These are phyloP conservation scores for Rutstroemia sydowiana DNA, from an alignment of 2,329 filamentous ascomycete genomes.

Conservation along the genomic window DNA sequence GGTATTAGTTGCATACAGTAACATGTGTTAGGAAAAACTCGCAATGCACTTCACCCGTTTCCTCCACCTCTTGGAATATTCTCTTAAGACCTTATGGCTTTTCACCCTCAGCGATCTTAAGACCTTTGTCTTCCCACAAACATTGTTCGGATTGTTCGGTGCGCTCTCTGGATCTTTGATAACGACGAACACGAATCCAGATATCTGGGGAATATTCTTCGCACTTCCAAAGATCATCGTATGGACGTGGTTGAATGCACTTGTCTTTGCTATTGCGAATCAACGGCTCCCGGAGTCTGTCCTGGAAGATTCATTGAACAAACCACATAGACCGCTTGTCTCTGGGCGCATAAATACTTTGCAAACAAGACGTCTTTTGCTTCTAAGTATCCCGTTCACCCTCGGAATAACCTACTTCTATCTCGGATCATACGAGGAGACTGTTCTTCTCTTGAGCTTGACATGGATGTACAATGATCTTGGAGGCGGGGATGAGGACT, in stretches of 20 bases:
- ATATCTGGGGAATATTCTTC: background rate
- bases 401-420: background rate
- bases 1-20: too few species aligned
- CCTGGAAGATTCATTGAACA: constrained; percentile 28
- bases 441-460: background rate
- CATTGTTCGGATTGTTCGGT: background rate
- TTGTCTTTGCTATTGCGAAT: constrained; percentile 28
- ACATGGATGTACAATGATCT: constrained; percentile 12
- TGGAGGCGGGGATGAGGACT: constrained; percentile 2
- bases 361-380: background rate
- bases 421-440: background rate
- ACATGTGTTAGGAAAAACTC: too few species aligned
- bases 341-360: constrained; percentile 20
- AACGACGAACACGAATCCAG: constrained; percentile 2
- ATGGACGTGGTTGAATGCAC: constrained; percentile 21
- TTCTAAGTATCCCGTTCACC: constrained; percentile 10
- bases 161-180: background rate
- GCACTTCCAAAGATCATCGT: constrained; percentile 2
- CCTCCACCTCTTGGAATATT: background rate
- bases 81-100: background rate
- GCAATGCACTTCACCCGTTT: too few species aligned
- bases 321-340: constrained; percentile 30
- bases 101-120: background rate
- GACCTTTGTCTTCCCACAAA: background rate
- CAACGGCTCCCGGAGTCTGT: constrained; percentile 25